phyloP scores from a whole-genome alignment of 2,329 filamentous ascomycete species.

The Cladophialophora psammophila region DNA sequence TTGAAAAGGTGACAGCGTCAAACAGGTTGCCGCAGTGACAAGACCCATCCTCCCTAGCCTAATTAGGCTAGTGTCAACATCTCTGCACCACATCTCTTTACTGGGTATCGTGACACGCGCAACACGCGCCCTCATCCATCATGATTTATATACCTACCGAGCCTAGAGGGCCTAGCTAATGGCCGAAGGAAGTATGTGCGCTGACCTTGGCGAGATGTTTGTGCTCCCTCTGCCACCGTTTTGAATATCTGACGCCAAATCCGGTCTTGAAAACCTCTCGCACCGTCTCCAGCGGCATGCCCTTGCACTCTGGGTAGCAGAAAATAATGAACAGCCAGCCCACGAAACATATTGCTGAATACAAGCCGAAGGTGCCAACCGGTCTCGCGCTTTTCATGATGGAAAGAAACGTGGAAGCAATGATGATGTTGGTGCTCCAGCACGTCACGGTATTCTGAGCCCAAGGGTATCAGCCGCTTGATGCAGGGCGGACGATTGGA shows the following conservation, averaged over 20 bases:
- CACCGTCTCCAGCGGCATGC: slow-evolving; percentile 81
- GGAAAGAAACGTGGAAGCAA: slow-evolving; percentile 86
- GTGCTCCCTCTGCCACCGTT: slow-evolving; percentile 42
- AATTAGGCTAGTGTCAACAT: no score
- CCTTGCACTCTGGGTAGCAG: slow-evolving; percentile 86
- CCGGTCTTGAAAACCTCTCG: slow-evolving; percentile 72
- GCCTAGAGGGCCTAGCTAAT: not conserved
- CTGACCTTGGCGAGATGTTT: slow-evolving; percentile 33
- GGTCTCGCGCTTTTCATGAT: slow-evolving; percentile 80
- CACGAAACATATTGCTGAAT: slow-evolving; percentile 71
- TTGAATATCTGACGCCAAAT: slow-evolving; percentile 70
- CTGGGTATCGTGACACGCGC: no score
- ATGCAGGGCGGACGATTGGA: not conserved
- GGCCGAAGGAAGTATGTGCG: slow-evolving; percentile 6
- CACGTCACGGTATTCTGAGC: slow-evolving; percentile 69
- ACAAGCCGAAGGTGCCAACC: slow-evolving; percentile 79
- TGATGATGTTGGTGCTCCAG: slow-evolving; percentile 87
- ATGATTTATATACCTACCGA: no score
- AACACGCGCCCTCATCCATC: no score
- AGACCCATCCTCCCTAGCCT: no score
- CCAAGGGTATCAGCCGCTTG: not conserved
- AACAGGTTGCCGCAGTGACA: no score
- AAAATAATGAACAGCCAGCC: slow-evolving; percentile 74
- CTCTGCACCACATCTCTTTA: no score
- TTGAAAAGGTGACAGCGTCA: no score